Base-by-base conservation (phyloP, 306 rosid species). In the Arachis hypogaea region DNA sequence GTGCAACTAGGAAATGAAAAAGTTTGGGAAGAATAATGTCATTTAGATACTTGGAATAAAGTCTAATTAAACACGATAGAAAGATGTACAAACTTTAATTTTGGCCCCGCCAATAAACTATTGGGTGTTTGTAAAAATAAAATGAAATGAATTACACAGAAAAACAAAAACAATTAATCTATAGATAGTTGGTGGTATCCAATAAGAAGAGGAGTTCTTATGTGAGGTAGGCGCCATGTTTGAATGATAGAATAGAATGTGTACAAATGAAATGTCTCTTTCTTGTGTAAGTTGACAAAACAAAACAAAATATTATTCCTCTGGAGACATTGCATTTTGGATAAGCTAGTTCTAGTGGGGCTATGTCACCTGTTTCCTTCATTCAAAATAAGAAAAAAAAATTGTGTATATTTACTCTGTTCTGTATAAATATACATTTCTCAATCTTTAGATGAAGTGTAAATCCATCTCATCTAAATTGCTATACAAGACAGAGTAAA, bases 191-290 rank as follows among this genome's bases (percentile, higher is more conserved):
- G 66, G 60, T 71, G 49, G 69, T 46, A 56, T 66, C 60, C 41
- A 46, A 22, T 22, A 22, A 66, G 64, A 46, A 42, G 11, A 33
- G 65, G 58, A 33, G 73, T 79, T 75, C 16, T 30, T 74, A 2
- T 69, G 5, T 7, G 50, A 55, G 56, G 66, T 47, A 65, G 76
- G 50, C 40, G 46, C 59, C 67, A 46, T 14, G 71, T 59, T 0
- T 9, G 40, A 33, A 33, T 33, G 38, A 33, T 33, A 2, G 38
- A 33, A 61, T 16, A 9, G 43, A 44, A 63, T 55, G 51, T 68
- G 41, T 30, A 69, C 50, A 72, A 68, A 72, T 71, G 59, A 66
- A 69, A 55, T 33, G 65, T 78, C 45, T 46, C 59, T 59, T 7
- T 78, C 60, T 16, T 61, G 28, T 29, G 30, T 60, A 47, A 42